Evolutionary conservation across 2,329 filamentous ascomycete species (phyloP), one percentile per base, ranked within the genome.

Genomic region (Alternaria sp.): DNA sequence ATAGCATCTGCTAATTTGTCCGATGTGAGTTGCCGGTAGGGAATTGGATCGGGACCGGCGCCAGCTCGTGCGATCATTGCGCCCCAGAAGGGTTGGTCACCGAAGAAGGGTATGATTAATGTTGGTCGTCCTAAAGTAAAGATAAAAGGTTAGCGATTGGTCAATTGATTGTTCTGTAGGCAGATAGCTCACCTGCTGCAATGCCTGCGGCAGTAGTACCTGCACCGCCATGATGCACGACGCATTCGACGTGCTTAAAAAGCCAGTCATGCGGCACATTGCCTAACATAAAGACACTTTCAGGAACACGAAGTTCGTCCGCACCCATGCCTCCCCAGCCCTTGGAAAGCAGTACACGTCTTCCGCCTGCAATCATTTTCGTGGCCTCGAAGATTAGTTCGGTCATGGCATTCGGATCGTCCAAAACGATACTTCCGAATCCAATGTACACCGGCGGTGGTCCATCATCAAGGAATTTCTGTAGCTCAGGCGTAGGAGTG

Each of bases 221-320:
- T 4, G 93, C 93, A 58, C 93, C 93, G 15, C 93, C 93, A 66
- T 96, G 93, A 73, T 96, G 93, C 6, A 94, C 89, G 1, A 96
- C 92, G 45, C 88, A 89, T 0, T 91, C 89, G 2, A 96, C 92
- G 44, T 86, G 88, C 65, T 92, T 84, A 78, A 96, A 96, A 0
- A 96, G 82, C 93, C 93, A 96, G 79, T 96, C 93, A 68, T 96
- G 93, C 0, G 92, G 92, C 47, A 90, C 88, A 73, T 94, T 94
- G 18, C 90, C 92, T 20, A 60, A 5, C 28, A 73, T 20, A 87
- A 75, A 73, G 82, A 86, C 63, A 82, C 84, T 25, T 85, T 78
- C 45, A n/a, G 49, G 49, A 4, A 50, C n/a, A 12, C 43, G 43
- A 56, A 50, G 45, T 46, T 56, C 33, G 2, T 56, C 28, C 3